phyloP scores from a whole-genome alignment of 306 rosid species.

The Potentilla sterilis region DNA sequence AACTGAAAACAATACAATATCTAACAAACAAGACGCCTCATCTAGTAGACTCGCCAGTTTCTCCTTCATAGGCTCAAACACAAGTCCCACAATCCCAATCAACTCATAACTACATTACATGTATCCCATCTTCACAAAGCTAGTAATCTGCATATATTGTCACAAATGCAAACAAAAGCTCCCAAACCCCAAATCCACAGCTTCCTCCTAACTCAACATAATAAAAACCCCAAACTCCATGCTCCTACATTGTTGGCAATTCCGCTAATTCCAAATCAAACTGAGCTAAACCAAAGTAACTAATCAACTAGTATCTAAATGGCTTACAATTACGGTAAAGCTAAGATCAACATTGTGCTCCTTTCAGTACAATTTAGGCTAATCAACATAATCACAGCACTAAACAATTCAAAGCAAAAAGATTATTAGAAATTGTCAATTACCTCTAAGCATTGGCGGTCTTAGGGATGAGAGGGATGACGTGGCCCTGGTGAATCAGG shows the following conservation, averaged over 20 bases:
- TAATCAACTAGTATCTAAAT: background rate
- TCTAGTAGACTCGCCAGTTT: background rate
- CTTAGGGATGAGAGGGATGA: slow-evolving; percentile 63
- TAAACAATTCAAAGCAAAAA: background rate
- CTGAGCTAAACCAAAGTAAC: background rate
- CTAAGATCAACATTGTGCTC: background rate
- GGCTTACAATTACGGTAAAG: background rate
- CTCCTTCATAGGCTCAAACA: background rate
- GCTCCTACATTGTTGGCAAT: background rate
- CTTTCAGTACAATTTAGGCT: background rate
- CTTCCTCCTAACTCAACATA: background rate
- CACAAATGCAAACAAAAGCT: background rate
- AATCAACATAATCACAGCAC: background rate
- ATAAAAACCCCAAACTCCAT: background rate
- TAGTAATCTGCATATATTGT: background rate
- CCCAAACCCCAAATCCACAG: background rate
- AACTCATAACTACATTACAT: background rate
- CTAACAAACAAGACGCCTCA: background rate
- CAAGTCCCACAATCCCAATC: background rate
- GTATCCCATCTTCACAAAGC: background rate
- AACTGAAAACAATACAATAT: background rate
- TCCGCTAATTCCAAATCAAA: background rate
- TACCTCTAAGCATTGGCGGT: slow-evolving; percentile 56
- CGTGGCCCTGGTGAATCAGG: slow-evolving; percentile 27
- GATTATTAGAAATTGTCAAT: background rate